phyloP scores from a whole-genome alignment of 176 grass and related monocot genomes.

The Alloteropsis semialata region DNA sequence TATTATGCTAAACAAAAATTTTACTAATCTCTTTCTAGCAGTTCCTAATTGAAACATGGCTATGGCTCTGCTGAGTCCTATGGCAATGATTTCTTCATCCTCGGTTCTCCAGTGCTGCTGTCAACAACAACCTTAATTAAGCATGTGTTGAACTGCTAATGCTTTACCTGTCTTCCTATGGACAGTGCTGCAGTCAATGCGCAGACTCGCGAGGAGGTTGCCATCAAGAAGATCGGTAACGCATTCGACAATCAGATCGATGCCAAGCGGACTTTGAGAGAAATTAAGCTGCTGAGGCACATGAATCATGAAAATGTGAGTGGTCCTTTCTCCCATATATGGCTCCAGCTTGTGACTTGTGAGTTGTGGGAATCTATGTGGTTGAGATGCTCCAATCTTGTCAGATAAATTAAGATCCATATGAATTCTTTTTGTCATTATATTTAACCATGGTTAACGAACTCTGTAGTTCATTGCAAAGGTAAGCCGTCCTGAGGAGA shows the following conservation, averaged over 20 bases:
- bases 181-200: slow-evolving; percentile 84
- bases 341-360: not conserved
- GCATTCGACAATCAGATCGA: slow-evolving; percentile 95
- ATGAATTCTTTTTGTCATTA: not conserved
- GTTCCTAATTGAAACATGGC: not conserved
- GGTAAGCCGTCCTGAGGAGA: slow-evolving; percentile 41
- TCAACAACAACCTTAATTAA: not conserved
- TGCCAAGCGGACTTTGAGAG: slow-evolving; percentile 90
- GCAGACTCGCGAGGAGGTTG: slow-evolving; percentile 79
- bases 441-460: slow-evolving; percentile 42
- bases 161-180: not conserved
- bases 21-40: not conserved
- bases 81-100: not conserved
- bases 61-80: too few species aligned
- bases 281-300: slow-evolving; percentile 94
- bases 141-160: not conserved
- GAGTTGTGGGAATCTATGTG: not conserved
- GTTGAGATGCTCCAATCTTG: not conserved
- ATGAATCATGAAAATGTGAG: slow-evolving; percentile 98
- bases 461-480: slow-evolving; percentile 40
- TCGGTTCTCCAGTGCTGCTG: not conserved
- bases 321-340: not conserved
- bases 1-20: not conserved
- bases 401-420: not conserved
- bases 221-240: slow-evolving; percentile 99